phyloP scores from a whole-genome alignment of 257 asterid species.

The Fraxinus cuspidata region DNA sequence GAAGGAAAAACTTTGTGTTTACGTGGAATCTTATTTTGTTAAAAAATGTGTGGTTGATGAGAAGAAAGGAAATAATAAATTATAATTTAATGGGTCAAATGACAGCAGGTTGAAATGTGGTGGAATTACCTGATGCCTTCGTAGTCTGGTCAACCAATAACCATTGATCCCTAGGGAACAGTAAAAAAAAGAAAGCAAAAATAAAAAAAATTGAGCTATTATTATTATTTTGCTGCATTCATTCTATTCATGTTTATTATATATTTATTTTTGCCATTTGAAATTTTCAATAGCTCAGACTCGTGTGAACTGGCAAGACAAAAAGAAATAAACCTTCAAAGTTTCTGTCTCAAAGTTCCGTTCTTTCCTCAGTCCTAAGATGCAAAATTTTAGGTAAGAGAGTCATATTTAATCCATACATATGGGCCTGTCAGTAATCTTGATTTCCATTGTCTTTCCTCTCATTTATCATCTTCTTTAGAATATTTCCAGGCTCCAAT shows the following conservation, averaged over 20 bases:
- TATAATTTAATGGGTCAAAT: too few species aligned
- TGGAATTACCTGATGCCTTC: background rate
- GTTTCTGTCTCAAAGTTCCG: constrained; percentile 15
- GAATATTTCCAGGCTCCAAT: background rate
- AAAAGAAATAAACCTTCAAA: constrained; percentile 19
- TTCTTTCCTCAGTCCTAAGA: constrained; percentile 19
- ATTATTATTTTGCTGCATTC: constrained; percentile 19
- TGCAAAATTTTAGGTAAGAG: constrained; percentile 21
- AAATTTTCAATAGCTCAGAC: background rate
- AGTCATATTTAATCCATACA: constrained; percentile 16
- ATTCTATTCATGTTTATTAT: constrained; percentile 1
- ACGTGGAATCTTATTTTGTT: too few species aligned
- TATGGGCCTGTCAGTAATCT: constrained; percentile 23
- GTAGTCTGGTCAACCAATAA: constrained; percentile 10
- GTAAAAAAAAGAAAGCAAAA: background rate
- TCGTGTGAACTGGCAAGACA: constrained; percentile 36
- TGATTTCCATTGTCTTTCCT: background rate
- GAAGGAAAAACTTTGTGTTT: too few species aligned
- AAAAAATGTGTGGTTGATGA: too few species aligned
- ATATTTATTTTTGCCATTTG: background rate
- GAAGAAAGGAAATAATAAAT: too few species aligned
- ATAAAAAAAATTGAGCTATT: background rate
- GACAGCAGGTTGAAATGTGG: background rate
- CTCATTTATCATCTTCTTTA: constrained; percentile 1
- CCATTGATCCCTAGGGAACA: background rate